phyloP scores from a whole-genome alignment of 306 rosid genomes.

The Vigna trinervia region DNA sequence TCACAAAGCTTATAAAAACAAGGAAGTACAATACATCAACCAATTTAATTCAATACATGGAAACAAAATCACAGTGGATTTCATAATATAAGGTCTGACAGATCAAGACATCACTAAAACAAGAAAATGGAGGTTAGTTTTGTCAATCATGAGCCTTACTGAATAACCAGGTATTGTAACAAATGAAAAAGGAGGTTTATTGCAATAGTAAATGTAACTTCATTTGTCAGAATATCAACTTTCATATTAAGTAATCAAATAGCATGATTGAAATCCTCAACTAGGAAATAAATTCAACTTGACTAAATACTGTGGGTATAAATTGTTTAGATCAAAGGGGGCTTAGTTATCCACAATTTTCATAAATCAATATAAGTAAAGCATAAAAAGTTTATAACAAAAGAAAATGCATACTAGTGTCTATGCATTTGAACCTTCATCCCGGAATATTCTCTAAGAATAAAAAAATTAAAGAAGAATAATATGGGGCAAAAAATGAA shows the following conservation, averaged over 20 bases:
- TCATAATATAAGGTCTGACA: background rate
- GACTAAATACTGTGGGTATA: background rate
- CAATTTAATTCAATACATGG: conserved; percentile 16
- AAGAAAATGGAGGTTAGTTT: background rate
- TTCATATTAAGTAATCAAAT: conserved; percentile 12
- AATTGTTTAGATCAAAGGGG: conserved; percentile 3
- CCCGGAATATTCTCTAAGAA: background rate
- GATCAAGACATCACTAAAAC: conserved; percentile 26
- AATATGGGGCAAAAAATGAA: conserved; percentile 2
- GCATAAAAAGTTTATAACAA: conserved; percentile 16
- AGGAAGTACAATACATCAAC: conserved; percentile 33
- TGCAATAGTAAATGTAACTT: background rate
- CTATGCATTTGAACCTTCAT: background rate
- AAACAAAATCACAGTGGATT: conserved; percentile 3
- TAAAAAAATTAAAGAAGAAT: conserved; percentile 10
- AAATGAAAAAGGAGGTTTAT: background rate
- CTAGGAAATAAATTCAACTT: background rate
- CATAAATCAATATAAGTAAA: background rate
- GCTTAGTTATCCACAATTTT: background rate
- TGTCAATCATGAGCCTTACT: background rate
- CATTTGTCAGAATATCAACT: conserved; percentile 22
- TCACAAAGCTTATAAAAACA: conserved; percentile 13
- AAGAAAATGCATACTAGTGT: conserved; percentile 1
- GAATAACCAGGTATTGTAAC: conserved; percentile 1
- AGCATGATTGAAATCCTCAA: conserved; percentile 5